Base-by-base conservation (phyloP, 768 basidiomycete species). In the Suillus fuscotomentosus region DNA sequence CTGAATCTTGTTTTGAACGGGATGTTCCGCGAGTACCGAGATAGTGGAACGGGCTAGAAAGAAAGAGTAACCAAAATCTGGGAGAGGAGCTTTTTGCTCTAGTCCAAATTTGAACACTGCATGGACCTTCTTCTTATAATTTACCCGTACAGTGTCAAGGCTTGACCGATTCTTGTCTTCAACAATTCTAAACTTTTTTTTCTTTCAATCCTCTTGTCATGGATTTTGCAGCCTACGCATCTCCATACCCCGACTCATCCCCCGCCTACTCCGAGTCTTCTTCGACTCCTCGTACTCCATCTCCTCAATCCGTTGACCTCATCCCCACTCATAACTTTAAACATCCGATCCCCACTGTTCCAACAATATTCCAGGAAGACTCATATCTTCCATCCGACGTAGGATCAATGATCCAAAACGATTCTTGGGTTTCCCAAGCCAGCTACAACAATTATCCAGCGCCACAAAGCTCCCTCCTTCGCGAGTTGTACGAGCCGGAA, bases 401-500 rank as follows among this genome's bases (percentile, higher is more conserved):
- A 22, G 53, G 53, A 34, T 63, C 69, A 41, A 73, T 75, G 73
- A 76, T 75, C 70, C 75, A 76, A 72, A 69, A 78, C 66, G 81
- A 84, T 69, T 73, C 75, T 63, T 74, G 73, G 78, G 77, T 67
- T 73, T 72, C 64, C 72, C 81, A 67, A 69, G 62, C 71, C 47
- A 79, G 82, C 69, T 74, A 73, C 45, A 67, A 71, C 43, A 68
- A 68, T 42, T 74, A 61, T 34, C 70, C 71, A 47, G 70, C 70
- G 20, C 80, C 80, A 2, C 78, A 83, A 34, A 82, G 79, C 67
- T 87, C 88, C 0, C 82, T 91, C 42, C 83, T 92, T 48, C 83
- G 86, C 63, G 90, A 92, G 75, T 82, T 92, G 62, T 91, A 91
- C 76, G 88, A 91, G 62, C 78, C 80, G 59, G 84, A 88, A 68